Base-by-base conservation (phyloP, 2,329 filamentous ascomycete genomes). In the Colletotrichum abscissum region DNA sequence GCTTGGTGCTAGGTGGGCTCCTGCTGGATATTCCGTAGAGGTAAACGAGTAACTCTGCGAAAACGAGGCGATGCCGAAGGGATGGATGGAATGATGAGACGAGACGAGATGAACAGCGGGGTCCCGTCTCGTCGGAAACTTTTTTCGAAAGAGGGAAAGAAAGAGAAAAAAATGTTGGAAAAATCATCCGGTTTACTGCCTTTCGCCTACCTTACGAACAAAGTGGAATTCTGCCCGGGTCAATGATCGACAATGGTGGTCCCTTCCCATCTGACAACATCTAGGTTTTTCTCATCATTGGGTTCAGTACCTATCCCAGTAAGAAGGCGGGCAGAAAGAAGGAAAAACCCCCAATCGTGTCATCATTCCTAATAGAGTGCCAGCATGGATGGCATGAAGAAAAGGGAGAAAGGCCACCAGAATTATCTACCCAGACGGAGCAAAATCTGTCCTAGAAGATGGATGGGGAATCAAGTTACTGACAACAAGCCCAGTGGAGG, bases 311-410 rank as follows among this genome's bases (percentile, higher is more conserved):
- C 30, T 30, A 22, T 54, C 49, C 35, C 42, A 42, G 22, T 16
- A 42, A 28, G 22, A 64, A 56, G 30, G 14, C 22, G 35, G 49
- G 30, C 5, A n/a, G 22, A 63, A 69, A 19, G 30, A 42, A n/a
- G 9, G 42, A 19, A 42, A 52, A 62, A 57, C 30, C 38, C 55
- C 33, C 49, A 62, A 60, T 65, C 70, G 49, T 70, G 60, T 65
- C 70, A 60, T 69, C 60, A 73, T 73, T 70, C 35, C 62, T 62
- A 46, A 26, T 19, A 42, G 38, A 26, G 14, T 38, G n/a, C 33
- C n/a, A 42, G 58, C 54, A 16, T 26, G 26, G 26, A 16, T 24
- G 28, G 49, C 22, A 26, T 19, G 16, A 54, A 54, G 38, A 46
- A 28, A 26, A 26, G 9, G 38, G 22, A 42, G 5, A 33, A 8